These are phyloP conservation scores for Omphalotus guepiniiformis DNA, from an alignment of 768 basidiomycete species.

Conservation along the genomic window DNA sequence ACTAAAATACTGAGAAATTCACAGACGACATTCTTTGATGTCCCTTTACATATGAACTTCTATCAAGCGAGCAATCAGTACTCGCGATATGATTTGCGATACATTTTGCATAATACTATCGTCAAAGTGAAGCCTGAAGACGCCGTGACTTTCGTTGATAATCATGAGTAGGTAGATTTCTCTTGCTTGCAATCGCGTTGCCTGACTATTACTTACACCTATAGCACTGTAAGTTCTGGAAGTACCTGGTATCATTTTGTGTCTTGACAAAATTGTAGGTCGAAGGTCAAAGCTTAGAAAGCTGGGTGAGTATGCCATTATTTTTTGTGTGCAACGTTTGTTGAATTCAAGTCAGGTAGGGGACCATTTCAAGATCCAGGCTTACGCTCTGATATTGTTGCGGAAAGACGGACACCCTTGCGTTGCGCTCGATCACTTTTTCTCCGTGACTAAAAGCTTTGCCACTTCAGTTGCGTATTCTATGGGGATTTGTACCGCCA, in stretches of 20 bases:
- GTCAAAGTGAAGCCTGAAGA: slow-evolving; percentile 66
- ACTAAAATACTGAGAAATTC: not conserved
- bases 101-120: slow-evolving; percentile 66
- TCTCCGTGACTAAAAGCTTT: no score
- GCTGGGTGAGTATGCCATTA: slow-evolving; percentile 52
- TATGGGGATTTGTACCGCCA: slow-evolving; percentile 82
- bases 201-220: slow-evolving; percentile 7
- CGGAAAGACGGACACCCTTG: slow-evolving; percentile 71
- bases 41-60: slow-evolving; percentile 84
- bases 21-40: slow-evolving; percentile 88
- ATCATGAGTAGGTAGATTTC: slow-evolving; percentile 66
- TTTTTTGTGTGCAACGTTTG: not conserved
- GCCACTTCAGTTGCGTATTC: slow-evolving; percentile 91
- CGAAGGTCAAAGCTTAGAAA: slow-evolving; percentile 71
- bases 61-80: slow-evolving; percentile 68
- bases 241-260: not conserved
- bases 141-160: slow-evolving; percentile 88
- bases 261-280: slow-evolving; percentile 42
- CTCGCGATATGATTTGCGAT: slow-evolving; percentile 69
- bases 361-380: slow-evolving; percentile 70
- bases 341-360: slow-evolving; percentile 45
- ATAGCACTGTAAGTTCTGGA: slow-evolving; percentile 53
- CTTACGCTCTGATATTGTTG: slow-evolving; percentile 77
- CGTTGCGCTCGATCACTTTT: slow-evolving; percentile 20
- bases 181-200: not conserved